phyloP scores from a whole-genome alignment of 345 rosid genomes.

The Acer saccharum region DNA sequence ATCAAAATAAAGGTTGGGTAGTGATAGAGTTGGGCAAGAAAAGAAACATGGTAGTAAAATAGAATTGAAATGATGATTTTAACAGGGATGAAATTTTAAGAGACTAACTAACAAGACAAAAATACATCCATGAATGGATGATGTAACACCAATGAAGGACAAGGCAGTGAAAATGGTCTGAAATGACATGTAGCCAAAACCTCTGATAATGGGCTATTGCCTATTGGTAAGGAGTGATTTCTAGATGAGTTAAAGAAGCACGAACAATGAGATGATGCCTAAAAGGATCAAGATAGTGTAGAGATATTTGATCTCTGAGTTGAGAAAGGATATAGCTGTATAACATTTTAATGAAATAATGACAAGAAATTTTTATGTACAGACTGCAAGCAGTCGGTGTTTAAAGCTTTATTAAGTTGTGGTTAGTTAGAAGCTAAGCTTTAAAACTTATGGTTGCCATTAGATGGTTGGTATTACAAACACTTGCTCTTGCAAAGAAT shows the following conservation, averaged over 20 bases:
- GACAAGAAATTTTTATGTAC: neutral
- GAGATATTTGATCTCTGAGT: neutral
- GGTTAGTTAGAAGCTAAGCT: neutral
- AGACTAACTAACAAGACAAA: neutral
- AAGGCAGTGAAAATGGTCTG: neutral
- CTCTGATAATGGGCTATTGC: neutral
- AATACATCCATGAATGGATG: neutral
- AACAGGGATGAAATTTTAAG: neutral
- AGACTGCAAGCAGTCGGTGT: neutral
- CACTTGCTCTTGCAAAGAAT: neutral
- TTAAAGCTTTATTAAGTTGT: neutral
- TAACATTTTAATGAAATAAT: neutral
- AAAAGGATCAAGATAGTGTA: neutral
- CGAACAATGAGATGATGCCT: neutral
- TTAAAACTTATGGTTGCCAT: neutral
- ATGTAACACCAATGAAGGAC: neutral
- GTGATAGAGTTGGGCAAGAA: neutral
- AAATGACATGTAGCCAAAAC: conserved; percentile 1
- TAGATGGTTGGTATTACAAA: neutral
- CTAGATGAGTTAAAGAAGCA: conserved; percentile 9
- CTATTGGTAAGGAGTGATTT: neutral
- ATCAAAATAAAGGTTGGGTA: neutral
- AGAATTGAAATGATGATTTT: neutral
- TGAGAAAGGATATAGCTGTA: neutral
- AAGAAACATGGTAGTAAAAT: neutral